Base-by-base conservation (phyloP, 352 stramenopile species). In the Blastocystis sp. region DNA sequence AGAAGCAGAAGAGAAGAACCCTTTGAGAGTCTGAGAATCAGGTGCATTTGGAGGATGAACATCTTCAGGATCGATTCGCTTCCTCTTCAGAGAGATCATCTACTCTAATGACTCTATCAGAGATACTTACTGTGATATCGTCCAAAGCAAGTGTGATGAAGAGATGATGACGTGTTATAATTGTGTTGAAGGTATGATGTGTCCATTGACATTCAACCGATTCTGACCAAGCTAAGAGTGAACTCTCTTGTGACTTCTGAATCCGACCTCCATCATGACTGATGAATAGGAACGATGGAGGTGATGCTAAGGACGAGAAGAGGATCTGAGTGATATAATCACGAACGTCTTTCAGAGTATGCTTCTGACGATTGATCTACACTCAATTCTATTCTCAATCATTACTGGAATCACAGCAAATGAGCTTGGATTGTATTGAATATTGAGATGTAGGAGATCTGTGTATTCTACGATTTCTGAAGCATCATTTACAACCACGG, bases 161-260 rank as follows among this genome's bases (percentile, higher is more conserved):
- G 3, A 87, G 42, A 43, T 87, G 77, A 57, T 69, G n/a, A 42
- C 77, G 77, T 24, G 65, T 78, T 16, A 87, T 63, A 54, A 87
- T 9, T 11, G 46, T 54, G 27, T 58, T 75, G 65, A 78, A 87
- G 0, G 77, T 87, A 24, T 87, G 77, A 57, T 87, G 77, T 1
- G 27, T 78, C 77, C 77, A 87, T 24, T 77, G 32, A 14, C 74
- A 37, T 42, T 87, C 77, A 24, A 77, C 29, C 9, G 49, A 27
- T 56, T 83, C 71, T 21, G 43, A 67, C 71, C 71, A 83, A 37
- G 54, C 71, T 14, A 83, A n/a, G n/a, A 83, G 11, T 21, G 27
- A 32, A 35, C 9, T 12, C 71, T 83, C 71, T 42, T 83, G 71
- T 7, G 16, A n/a, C 21, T 19, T 14, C 0, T 29, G 46, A 32